Evolutionary conservation across 257 asterid species (phyloP).

Genomic region (Mentha longifolia): DNA sequence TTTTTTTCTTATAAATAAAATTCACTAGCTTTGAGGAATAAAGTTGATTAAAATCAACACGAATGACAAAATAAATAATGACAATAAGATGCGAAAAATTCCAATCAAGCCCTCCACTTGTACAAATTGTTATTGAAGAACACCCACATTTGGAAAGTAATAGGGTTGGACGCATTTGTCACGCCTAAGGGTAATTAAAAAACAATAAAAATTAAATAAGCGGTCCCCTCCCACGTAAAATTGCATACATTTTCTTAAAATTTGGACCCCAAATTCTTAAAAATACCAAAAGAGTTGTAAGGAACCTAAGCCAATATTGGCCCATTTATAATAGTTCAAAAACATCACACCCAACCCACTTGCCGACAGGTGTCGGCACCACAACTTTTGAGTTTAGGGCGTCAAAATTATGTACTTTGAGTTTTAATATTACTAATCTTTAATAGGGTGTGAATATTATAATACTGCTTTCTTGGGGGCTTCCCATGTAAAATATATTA

Average conservation of each 20-base stretch:
- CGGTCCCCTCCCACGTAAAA: slow-evolving; percentile 60
- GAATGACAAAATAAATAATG: too few relatives aligned
- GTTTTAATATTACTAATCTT: slow-evolving; percentile 2
- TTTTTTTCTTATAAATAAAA: too few relatives aligned
- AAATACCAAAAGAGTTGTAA: slow-evolving; percentile 39
- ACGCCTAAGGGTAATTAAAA: slow-evolving; percentile 21
- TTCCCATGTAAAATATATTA: slow-evolving; percentile 21
- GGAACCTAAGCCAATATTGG: slow-evolving; percentile 34
- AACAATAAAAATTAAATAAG: background rate
- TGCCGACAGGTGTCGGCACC: slow-evolving; percentile 57
- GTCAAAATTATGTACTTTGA: slow-evolving; percentile 30
- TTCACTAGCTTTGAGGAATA: too few relatives aligned
- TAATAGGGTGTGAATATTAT: slow-evolving; percentile 28
- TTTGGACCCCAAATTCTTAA: slow-evolving; percentile 38
- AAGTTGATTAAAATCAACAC: too few relatives aligned
- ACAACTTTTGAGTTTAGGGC: slow-evolving; percentile 40
- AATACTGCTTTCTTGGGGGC: slow-evolving; percentile 20
- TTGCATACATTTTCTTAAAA: slow-evolving; percentile 41
- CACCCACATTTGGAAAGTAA: slow-evolving; percentile 38
- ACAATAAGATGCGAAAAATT: background rate
- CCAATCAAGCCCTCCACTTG: background rate
- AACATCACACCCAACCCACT: slow-evolving; percentile 37
- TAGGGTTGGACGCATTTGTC: slow-evolving; percentile 15
- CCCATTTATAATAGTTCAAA: slow-evolving; percentile 20
- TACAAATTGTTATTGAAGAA: slow-evolving; percentile 7